A percentile compares a stretch with the other conserved stretches of the same genome.
phyloP scores from a whole-genome alignment of 1,284 basidiomycete genomes.

The Coriolopsis trogii region DNA sequence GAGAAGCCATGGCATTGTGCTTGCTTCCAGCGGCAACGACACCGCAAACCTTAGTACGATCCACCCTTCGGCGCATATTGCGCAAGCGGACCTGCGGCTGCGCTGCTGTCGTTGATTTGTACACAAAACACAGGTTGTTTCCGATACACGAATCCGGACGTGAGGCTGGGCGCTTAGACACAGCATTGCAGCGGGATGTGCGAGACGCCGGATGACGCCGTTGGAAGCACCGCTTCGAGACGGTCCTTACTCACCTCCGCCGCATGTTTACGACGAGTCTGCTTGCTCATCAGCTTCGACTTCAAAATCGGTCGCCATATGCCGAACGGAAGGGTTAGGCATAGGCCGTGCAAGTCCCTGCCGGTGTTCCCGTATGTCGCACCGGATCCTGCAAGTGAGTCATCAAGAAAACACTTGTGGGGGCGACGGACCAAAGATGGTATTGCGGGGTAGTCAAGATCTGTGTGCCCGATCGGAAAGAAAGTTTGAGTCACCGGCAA shows the following conservation, averaged over 20 bases:
- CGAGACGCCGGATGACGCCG: background rate
- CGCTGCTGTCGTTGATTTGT: too few relatives aligned
- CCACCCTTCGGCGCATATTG: too few relatives aligned
- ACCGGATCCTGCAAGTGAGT: background rate
- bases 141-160: too few relatives aligned
- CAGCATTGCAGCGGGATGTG: background rate
- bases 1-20: too few relatives aligned
- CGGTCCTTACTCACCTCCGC: constrained; percentile 16
- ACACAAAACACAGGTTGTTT: too few relatives aligned
- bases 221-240: constrained; percentile 1
- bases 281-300: constrained; percentile 10
- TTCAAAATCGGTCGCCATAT: background rate
- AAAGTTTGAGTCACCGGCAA: constrained; percentile 1
- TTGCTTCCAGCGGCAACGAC: too few relatives aligned
- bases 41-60: too few relatives aligned
- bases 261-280: background rate
- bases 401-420: background rate
- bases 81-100: too few relatives aligned
- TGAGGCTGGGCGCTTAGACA: background rate
- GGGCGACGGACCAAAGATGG: background rate
- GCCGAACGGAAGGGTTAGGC: background rate
- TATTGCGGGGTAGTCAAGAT: constrained; percentile 1
- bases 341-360: background rate
- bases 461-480: background rate
- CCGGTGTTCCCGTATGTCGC: background rate